These are phyloP conservation scores for Microcos paniculata DNA, from an alignment of 345 rosid genomes.

Conservation along the genomic window DNA sequence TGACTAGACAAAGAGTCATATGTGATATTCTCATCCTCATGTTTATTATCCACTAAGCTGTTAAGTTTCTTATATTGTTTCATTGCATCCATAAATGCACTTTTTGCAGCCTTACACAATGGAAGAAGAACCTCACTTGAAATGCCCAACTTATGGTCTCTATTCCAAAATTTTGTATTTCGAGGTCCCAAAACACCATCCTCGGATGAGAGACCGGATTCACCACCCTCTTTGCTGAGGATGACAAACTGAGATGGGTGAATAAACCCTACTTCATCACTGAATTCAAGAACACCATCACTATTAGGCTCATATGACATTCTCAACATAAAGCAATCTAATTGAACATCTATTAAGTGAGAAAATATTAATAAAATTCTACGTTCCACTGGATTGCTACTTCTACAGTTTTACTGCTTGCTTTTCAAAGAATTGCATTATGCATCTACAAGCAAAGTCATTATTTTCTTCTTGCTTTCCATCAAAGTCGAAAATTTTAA, in stretches of 20 bases:
- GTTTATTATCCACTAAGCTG: conserved; percentile 5
- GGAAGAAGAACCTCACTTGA: conserved; percentile 58
- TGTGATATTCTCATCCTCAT: conserved; percentile 10
- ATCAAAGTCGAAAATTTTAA: not conserved
- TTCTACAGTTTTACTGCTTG: not conserved
- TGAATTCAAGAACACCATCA: conserved; percentile 24
- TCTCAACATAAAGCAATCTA: not conserved
- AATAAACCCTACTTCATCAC: conserved; percentile 85
- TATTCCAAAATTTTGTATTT: conserved; percentile 51
- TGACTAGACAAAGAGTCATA: conserved; percentile 10
- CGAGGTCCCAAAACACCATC: conserved; percentile 14
- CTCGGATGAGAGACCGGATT: conserved; percentile 18
- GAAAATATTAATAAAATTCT: not conserved
- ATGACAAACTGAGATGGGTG: conserved; percentile 79
- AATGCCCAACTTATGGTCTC: conserved; percentile 82
- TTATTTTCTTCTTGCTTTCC: not conserved
- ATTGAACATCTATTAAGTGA: not conserved
- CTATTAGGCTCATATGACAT: not conserved
- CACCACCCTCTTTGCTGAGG: conserved; percentile 39
- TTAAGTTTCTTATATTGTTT: conserved; percentile 34
- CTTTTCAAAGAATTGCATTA: not conserved
- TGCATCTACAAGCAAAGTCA: not conserved
- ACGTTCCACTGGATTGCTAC: not conserved
- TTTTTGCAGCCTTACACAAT: conserved; percentile 58
- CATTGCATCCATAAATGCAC: conserved; percentile 45